A percentile compares a stretch with the other conserved stretches of the same genome.
Conservation (phyloP, 192 early-diverging fungal species). For the Dissophora globulifera region DNA sequence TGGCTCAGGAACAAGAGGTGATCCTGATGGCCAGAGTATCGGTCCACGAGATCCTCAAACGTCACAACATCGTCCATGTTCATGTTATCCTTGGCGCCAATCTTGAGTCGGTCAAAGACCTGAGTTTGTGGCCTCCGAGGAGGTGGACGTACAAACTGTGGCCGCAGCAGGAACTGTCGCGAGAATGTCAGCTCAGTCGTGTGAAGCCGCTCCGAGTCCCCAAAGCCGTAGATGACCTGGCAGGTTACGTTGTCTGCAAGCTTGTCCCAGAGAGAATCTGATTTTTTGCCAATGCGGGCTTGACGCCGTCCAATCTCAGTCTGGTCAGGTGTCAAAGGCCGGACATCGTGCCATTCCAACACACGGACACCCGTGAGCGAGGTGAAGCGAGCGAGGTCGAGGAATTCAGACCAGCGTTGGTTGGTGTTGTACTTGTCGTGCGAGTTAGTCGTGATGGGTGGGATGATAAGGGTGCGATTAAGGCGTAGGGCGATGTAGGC, state of each 20-base stretch:
- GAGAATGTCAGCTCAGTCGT: constrained; percentile 25
- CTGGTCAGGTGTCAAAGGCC: constrained; percentile 32
- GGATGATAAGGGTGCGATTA: constrained; percentile 43
- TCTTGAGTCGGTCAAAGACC: constrained; percentile 14
- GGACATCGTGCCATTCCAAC: constrained; percentile 34
- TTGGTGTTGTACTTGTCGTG: constrained; percentile 29
- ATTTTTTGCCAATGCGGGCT: not conserved
- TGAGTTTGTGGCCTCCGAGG: constrained; percentile 3
- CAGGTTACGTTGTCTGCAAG: constrained; percentile 35
- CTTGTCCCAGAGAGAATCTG: constrained; percentile 9
- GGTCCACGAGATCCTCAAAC: constrained; percentile 24
- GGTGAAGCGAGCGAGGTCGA: constrained; percentile 27
- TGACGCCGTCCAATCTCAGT: constrained; percentile 15
- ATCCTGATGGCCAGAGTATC: constrained; percentile 7
- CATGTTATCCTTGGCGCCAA: constrained; percentile 25
- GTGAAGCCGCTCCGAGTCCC: constrained; percentile 28
- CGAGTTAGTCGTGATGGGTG: constrained; percentile 38
- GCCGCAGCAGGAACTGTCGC: constrained; percentile 29
- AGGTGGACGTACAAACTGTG: constrained; percentile 42
- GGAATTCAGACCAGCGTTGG: constrained; percentile 47
- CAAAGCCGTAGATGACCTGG: constrained; percentile 44
- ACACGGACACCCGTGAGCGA: not conserved
- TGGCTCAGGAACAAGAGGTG: constrained; percentile 33
- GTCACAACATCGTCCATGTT: constrained; percentile 32
- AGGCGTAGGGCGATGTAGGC: constrained; percentile 32